These are phyloP conservation scores for Naganishia antarctica DNA, from an alignment of 768 basidiomycete species.

Conservation along the genomic window DNA sequence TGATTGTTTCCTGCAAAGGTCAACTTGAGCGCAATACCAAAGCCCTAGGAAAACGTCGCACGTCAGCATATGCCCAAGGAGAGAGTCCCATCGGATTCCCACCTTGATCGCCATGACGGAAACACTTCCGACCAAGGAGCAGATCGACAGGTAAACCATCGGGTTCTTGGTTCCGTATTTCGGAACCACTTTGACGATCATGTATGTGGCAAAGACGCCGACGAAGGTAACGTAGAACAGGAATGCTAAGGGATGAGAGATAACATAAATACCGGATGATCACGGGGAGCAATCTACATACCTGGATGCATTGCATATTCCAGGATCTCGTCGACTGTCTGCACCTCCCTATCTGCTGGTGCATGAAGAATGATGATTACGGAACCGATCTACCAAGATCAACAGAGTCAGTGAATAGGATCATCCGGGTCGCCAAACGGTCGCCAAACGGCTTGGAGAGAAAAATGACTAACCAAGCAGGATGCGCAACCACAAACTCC, in stretches of 20 bases:
- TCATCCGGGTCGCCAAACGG: not conserved
- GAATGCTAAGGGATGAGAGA: slow-evolving; percentile 61
- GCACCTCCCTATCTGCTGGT: slow-evolving; percentile 86
- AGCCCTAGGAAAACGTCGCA: slow-evolving; percentile 54
- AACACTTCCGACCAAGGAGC: slow-evolving; percentile 88
- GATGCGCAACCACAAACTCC: slow-evolving; percentile 55
- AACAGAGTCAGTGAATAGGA: not conserved
- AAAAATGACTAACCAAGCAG: slow-evolving; percentile 42
- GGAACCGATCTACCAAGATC: slow-evolving; percentile 70
- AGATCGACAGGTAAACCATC: slow-evolving; percentile 89
- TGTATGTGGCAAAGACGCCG: slow-evolving; percentile 69
- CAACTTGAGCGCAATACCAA: slow-evolving; percentile 92
- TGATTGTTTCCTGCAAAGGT: slow-evolving; percentile 91
- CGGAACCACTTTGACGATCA: slow-evolving; percentile 82
- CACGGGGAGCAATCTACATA: too few species aligned
- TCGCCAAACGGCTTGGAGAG: not conserved
- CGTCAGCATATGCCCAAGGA: not conserved
- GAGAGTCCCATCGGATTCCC: not conserved
- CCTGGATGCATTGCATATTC: slow-evolving; percentile 90
- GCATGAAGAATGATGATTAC: slow-evolving; percentile 94
- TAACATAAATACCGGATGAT: too few species aligned
- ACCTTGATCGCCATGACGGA: slow-evolving; percentile 97
- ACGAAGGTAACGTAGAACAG: slow-evolving; percentile 83
- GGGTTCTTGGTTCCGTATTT: slow-evolving; percentile 82
- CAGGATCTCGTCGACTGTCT: slow-evolving; percentile 89